Conservation (phyloP, 176 grass and related monocot genomes). For the Stipa capillata region DNA sequence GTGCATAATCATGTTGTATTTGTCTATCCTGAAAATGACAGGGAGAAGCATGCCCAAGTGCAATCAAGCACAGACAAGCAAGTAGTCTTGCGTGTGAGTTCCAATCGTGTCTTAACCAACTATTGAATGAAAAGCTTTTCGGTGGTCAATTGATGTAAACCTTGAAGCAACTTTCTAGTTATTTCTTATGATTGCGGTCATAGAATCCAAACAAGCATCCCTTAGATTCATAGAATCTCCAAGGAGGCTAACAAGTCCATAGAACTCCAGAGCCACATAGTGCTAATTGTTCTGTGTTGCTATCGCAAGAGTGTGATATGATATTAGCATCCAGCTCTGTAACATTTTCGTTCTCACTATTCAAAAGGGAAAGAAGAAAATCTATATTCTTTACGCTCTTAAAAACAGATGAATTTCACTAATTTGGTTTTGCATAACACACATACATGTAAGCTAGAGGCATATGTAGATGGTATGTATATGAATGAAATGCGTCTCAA, state of each 20-base stretch:
- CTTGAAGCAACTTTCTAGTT: slow-evolving; percentile 59
- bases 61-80: slow-evolving; percentile 74
- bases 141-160: slow-evolving; percentile 58
- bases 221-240: slow-evolving; percentile 63
- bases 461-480: too few species aligned
- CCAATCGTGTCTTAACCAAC: slow-evolving; percentile 62
- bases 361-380: slow-evolving; percentile 79
- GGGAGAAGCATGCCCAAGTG: too few species aligned
- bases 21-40: too few species aligned
- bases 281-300: slow-evolving; percentile 50
- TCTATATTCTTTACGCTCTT: slow-evolving; percentile 78
- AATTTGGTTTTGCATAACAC: too few species aligned
- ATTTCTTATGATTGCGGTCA: too few species aligned
- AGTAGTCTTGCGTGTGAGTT: slow-evolving; percentile 64
- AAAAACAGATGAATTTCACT: too few species aligned
- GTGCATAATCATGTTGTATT: too few species aligned
- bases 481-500: too few species aligned
- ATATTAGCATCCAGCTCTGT: slow-evolving; percentile 78
- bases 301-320: slow-evolving; percentile 73
- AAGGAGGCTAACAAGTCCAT: slow-evolving; percentile 60
- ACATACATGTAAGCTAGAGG: too few species aligned
- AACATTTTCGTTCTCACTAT: slow-evolving; percentile 73
- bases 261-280: slow-evolving; percentile 60
- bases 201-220: slow-evolving; percentile 72
- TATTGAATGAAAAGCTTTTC: slow-evolving; percentile 62